Conservation (phyloP, 2,329 filamentous ascomycete species). For the Curvularia sp. region DNA sequence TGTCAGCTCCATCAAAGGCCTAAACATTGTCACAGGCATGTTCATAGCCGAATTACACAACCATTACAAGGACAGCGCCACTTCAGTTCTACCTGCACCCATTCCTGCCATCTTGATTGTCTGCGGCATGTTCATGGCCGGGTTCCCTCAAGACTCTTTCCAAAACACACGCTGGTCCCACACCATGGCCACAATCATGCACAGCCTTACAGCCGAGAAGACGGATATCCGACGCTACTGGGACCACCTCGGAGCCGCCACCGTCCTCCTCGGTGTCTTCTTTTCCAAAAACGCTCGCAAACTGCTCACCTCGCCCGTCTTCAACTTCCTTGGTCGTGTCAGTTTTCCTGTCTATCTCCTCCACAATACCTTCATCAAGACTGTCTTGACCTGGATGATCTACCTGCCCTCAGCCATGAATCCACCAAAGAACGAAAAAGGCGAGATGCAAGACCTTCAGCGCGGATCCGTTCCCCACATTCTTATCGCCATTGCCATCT, state of each 20-base stretch:
- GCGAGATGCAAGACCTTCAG: slow-evolving; percentile 46
- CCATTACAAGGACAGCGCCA: slow-evolving; percentile 58
- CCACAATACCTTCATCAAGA: slow-evolving; percentile 67
- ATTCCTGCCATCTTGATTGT: slow-evolving; percentile 61
- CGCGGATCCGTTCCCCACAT: slow-evolving; percentile 44
- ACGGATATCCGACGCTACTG: slow-evolving; percentile 60
- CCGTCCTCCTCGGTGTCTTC: slow-evolving; percentile 61
- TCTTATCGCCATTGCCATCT: slow-evolving; percentile 44
- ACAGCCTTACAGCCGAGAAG: slow-evolving; percentile 56
- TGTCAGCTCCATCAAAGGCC: slow-evolving; percentile 51
- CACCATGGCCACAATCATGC: slow-evolving; percentile 54
- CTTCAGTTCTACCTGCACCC: slow-evolving; percentile 57
- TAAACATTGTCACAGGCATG: slow-evolving; percentile 69
- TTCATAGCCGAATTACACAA: slow-evolving; percentile 68
- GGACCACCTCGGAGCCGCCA: slow-evolving; percentile 58
- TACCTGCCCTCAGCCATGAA: slow-evolving; percentile 54
- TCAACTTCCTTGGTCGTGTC: slow-evolving; percentile 69
- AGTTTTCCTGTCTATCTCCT: slow-evolving; percentile 71
- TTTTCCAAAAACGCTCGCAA: slow-evolving; percentile 61
- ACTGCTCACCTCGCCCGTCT: slow-evolving; percentile 61
- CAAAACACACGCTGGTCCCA: slow-evolving; percentile 64
- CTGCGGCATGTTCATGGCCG: slow-evolving; percentile 64
- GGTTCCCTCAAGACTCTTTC: slow-evolving; percentile 64
- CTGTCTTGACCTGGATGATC: slow-evolving; percentile 66
- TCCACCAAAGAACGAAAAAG: slow-evolving; percentile 46